Conservation (phyloP, 306 rosid genomes). For the Myrica gale region DNA sequence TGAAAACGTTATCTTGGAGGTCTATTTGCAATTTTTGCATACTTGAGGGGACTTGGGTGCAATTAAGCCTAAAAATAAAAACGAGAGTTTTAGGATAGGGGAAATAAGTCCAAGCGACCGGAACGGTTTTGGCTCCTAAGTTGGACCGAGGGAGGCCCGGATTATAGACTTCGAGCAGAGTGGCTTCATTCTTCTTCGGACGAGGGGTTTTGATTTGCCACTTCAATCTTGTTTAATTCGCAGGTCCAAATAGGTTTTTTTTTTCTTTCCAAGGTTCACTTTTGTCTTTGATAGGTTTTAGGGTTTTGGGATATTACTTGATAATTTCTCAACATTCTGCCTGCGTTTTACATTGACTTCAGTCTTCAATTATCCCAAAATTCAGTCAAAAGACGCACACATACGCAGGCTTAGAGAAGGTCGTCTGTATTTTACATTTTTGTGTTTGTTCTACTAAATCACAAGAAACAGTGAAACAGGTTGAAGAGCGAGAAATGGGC, state of each 20-base stretch:
- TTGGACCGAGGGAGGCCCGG: neutral
- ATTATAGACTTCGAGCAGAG: neutral
- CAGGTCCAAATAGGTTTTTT: neutral
- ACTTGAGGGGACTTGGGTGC: too few relatives aligned
- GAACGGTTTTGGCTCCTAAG: neutral
- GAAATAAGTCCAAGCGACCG: too few relatives aligned
- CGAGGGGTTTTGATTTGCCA: neutral
- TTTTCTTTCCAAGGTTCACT: neutral
- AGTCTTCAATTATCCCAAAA: too few relatives aligned
- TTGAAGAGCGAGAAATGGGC: conserved; percentile 42
- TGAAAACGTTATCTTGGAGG: too few relatives aligned
- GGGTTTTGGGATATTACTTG: neutral
- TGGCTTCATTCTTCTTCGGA: neutral
- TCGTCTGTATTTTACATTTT: too few relatives aligned
- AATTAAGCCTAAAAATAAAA: too few relatives aligned
- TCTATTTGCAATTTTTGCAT: too few relatives aligned
- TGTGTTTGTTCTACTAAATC: neutral
- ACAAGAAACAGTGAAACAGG: neutral
- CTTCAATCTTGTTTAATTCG: neutral
- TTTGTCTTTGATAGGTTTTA: neutral
- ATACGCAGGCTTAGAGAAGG: neutral
- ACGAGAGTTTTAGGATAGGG: too few relatives aligned
- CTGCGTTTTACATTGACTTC: neutral
- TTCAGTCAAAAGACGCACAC: too few relatives aligned
- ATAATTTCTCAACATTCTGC: neutral